Base-by-base conservation (phyloP, 1,284 basidiomycete species). In the Sphagnurus paluster region DNA sequence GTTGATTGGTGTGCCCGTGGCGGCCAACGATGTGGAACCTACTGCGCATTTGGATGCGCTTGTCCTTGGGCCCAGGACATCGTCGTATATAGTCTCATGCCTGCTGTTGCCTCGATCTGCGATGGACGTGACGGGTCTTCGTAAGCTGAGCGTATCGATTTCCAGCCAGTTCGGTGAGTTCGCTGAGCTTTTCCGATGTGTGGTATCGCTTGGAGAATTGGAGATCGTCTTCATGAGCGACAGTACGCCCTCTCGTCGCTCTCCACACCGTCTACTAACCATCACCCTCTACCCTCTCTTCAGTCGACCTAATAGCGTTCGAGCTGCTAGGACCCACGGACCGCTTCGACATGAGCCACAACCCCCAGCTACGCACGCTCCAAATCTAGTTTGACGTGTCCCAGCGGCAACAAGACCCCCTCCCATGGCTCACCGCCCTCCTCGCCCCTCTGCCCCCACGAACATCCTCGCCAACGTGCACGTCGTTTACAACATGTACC, bases 161-260 rank as follows among this genome's bases (percentile, higher is more conserved):
- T 60, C 62, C 2, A 52, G 51, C 13, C 48, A 56, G 25, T 64
- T 64, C 30, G 41, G 46, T 14, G 58, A 57, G 20, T 58, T 61
- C 29, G 50, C 55, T 21, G 49, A 48, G 21, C 42, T 64, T 24
- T 34, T 64, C 44, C 56, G 54, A 33, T 53, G 55, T n/a, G 55
- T 54, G 11, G 14, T 44, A 14, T 50, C 47, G 7, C 30, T 59
- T 8, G 50, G 59, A 30, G 30, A 44, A 3, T 42, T 63, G 3
- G 58, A 64, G 38, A 16, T 63, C 10, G 46, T 53, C 2, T 36
- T 64, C 3, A 62, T 60, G 59, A 57, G 57, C 23, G 60, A 62
- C 34, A 50, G 60, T 62, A 30, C 29, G 54, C 37, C 17, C 6
- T 44, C 24, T 6, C 4, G 13, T 6, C 8, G 11, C 23, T 24